Conservation (phyloP, 441 rosid genomes). For the Iberis amara region DNA sequence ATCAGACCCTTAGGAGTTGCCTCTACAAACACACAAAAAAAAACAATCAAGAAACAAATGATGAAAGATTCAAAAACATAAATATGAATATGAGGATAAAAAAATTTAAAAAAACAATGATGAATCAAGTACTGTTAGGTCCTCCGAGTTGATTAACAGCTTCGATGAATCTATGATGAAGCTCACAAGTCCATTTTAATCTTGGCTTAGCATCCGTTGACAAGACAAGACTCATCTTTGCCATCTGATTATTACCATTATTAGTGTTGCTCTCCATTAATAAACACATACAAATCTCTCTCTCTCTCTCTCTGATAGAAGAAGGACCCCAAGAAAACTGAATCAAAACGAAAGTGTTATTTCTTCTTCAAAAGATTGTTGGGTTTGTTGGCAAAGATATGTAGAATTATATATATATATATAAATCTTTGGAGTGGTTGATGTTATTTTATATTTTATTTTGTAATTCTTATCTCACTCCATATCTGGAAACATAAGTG, state of each 20-base stretch:
- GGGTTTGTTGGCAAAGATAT: slow-evolving; percentile 33
- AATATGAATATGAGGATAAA: too few relatives aligned
- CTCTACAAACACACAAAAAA: slow-evolving; percentile 42
- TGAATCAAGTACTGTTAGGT: slow-evolving; percentile 60
- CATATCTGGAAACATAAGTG: slow-evolving; percentile 85
- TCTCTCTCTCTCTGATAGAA: too few relatives aligned
- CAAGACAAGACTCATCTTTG: slow-evolving; percentile 60
- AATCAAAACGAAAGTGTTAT: slow-evolving; percentile 9
- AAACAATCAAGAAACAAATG: slow-evolving; percentile 17
- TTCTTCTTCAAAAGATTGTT: slow-evolving; percentile 26
- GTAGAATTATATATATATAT: slow-evolving; percentile 22
- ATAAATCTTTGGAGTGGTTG: slow-evolving; percentile 36
- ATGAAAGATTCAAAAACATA: background rate
- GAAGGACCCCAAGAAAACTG: slow-evolving; percentile 14
- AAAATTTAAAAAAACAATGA: slow-evolving; percentile 7
- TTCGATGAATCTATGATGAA: slow-evolving; percentile 76
- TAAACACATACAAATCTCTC: slow-evolving; percentile 26
- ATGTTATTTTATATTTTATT: slow-evolving; percentile 14
- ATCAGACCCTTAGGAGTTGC: slow-evolving; percentile 93
- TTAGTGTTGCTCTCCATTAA: slow-evolving; percentile 29
- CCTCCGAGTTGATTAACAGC: slow-evolving; percentile 84
- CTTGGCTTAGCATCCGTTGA: slow-evolving; percentile 94
- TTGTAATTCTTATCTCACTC: slow-evolving; percentile 59
- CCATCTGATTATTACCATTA: slow-evolving; percentile 20
- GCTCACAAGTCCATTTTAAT: slow-evolving; percentile 91